Evolutionary conservation across 2,329 filamentous ascomycete genomes (phyloP).

Genomic region (Phaeosphaeriaceae sp.): DNA sequence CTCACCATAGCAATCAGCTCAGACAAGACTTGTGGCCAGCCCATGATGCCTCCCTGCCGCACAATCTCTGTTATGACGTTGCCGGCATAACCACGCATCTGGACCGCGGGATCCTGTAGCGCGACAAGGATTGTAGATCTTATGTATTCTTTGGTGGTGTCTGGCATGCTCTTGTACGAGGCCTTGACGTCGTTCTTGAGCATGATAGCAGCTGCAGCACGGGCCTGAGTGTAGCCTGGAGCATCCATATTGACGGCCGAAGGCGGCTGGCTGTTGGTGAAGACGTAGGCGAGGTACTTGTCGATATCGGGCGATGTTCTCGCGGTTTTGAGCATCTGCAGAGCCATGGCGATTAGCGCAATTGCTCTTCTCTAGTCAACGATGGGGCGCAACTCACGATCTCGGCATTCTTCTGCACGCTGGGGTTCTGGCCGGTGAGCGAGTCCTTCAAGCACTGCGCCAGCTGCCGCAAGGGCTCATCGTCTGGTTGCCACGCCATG

Average conservation of each 20-base stretch:
- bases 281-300: conserved; percentile 94
- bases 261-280: conserved; percentile 72
- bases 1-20: conserved; percentile 80
- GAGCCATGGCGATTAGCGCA: conserved; percentile 32
- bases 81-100: conserved; percentile 88
- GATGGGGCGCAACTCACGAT: conserved; percentile 64
- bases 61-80: conserved; percentile 95
- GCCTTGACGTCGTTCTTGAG: conserved; percentile 90
- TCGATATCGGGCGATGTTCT: conserved; percentile 90
- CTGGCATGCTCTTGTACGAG: conserved; percentile 77
- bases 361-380: conserved; percentile 11
- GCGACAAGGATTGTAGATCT: conserved; percentile 79
- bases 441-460: conserved; percentile 90
- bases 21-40: conserved; percentile 89
- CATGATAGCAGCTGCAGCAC: conserved; percentile 89
- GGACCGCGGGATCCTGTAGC: conserved; percentile 79
- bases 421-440: conserved; percentile 80
- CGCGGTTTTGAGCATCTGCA: conserved; percentile 89
- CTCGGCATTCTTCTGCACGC: conserved; percentile 87
- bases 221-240: conserved; percentile 74
- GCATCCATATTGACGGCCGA: conserved; percentile 65
- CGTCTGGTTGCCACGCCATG: conserved; percentile 93
- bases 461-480: conserved; percentile 87
- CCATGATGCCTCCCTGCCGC: conserved; percentile 80
- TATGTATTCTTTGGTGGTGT: conserved; percentile 76